Evolutionary conservation across 2,329 filamentous ascomycete genomes (phyloP), one percentile per base, ranked within the genome.

Genomic region (Neofusicoccum parvum): DNA sequence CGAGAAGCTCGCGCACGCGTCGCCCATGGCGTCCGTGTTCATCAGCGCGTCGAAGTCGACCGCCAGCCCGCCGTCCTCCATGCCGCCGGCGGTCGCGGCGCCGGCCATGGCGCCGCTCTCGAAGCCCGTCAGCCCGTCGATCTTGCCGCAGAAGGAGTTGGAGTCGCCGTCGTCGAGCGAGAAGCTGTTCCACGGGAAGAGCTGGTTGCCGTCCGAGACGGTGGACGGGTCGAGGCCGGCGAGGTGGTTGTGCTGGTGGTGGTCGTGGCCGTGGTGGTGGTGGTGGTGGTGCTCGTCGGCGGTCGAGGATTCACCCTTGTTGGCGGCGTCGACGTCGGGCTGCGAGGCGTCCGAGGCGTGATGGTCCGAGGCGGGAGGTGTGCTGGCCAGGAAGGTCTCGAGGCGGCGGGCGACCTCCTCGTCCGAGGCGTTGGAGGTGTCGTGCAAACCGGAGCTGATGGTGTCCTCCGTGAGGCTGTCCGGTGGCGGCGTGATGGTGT

Each of bases 341-440:
- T 73, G 68, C 49, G 70, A 66, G 32, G 72, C 68, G 65, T 74
- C 64, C 71, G 64, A 77, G 73, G 51, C 63, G 36, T 51, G 67
- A 67, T 78, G 74, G 64, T 79, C 77, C 7, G 73, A 81, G 36
- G 81, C 79, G 2, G 82, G 82, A 3, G 82, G 82, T 1, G 81
- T 83, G 43, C 79, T 80, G 11, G 81, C 81, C n/a, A 84, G 78
- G 76, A 82, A 84, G 1, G 78, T 79, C 71, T 82, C 81, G 27
- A 84, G 75, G 37, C 80, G 76, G 32, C 77, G 75, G 4, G 80
- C 81, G 23, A 84, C 79, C 67, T 82, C 81, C 67, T 80, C 80
- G 69, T 83, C 82, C 3, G 79, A 78, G 27, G 75, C 73, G 51
- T 76, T 65, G 6, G 79, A 78, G 27, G 76, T 73, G 46, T 76